These are phyloP conservation scores for Coemansia brasiliensis DNA, from an alignment of 192 early-diverging fungal species.

Conservation along the genomic window DNA sequence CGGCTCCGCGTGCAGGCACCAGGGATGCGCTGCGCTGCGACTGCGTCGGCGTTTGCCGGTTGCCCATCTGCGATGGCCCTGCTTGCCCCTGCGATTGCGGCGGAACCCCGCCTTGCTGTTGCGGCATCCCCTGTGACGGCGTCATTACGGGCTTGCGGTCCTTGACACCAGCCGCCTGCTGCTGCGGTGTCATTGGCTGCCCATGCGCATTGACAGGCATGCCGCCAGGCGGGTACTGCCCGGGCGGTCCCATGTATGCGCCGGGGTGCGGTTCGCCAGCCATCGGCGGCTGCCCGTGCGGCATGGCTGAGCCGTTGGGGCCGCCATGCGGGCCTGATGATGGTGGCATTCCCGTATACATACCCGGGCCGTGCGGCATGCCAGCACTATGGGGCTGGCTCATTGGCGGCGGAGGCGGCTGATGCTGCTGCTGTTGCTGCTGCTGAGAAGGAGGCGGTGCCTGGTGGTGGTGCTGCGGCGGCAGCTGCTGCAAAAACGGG, in stretches of 20 bases:
- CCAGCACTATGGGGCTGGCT: slow-evolving; percentile 29
- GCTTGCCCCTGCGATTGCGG: slow-evolving; percentile 16
- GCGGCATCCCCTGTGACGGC: slow-evolving; percentile 19
- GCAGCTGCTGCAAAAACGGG: slow-evolving; percentile 56
- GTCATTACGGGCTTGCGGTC: slow-evolving; percentile 56
- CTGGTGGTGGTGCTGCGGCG: slow-evolving; percentile 54
- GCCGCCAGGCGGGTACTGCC: slow-evolving; percentile 51
- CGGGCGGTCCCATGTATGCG: slow-evolving; percentile 44
- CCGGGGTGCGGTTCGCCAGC: slow-evolving; percentile 39
- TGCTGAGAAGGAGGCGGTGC: slow-evolving; percentile 53
- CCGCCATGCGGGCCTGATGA: slow-evolving; percentile 36
- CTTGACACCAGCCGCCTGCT: slow-evolving; percentile 33
- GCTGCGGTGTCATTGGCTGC: slow-evolving; percentile 51
- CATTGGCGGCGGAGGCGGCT: slow-evolving; percentile 55
- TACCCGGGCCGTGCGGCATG: slow-evolving; percentile 39
- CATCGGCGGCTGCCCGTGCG: slow-evolving; percentile 31
- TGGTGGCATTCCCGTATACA: slow-evolving; percentile 50
- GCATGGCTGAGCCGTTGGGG: slow-evolving; percentile 38
- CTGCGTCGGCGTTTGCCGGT: slow-evolving; percentile 49
- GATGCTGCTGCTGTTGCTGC: slow-evolving; percentile 66
- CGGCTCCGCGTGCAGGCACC: slow-evolving; percentile 26
- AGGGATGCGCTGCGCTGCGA: slow-evolving; percentile 28
- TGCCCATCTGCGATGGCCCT: slow-evolving; percentile 27
- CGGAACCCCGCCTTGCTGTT: slow-evolving; percentile 14
- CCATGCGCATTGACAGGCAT: slow-evolving; percentile 53